Conservation (phyloP, 495 filamentous ascomycete species). For the Penicillium antarcticum region DNA sequence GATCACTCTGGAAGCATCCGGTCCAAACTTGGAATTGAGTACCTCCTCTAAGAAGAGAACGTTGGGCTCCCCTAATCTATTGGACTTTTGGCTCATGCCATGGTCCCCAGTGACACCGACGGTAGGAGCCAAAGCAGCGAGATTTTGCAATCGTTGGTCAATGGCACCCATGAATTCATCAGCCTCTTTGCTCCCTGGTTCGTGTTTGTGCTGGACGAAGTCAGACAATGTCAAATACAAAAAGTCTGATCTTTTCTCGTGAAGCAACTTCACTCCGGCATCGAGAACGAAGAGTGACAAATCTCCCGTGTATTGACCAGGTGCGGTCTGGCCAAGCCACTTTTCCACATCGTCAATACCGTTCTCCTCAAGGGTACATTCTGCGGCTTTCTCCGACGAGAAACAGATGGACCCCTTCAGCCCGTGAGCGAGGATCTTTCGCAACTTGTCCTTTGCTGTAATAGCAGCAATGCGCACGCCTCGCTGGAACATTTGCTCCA, state of each 20-base stretch:
- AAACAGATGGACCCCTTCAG: slow-evolving; percentile 32
- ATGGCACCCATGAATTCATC: slow-evolving; percentile 29
- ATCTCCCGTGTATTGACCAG: slow-evolving; percentile 32
- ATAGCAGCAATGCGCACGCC: slow-evolving; percentile 36
- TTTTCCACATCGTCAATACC: slow-evolving; percentile 25
- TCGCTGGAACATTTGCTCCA: slow-evolving; percentile 28
- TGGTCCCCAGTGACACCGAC: slow-evolving; percentile 37
- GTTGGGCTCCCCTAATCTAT: slow-evolving; percentile 25
- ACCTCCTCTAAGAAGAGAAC: slow-evolving; percentile 34
- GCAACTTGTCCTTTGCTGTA: slow-evolving; percentile 38
- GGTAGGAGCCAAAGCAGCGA: slow-evolving; percentile 17
- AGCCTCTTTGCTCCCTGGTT: slow-evolving; percentile 26
- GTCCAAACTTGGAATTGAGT: slow-evolving; percentile 22
- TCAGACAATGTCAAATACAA: slow-evolving; percentile 41
- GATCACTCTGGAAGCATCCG: slow-evolving; percentile 28
- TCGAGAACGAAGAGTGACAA: slow-evolving; percentile 38
- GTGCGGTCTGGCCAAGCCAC: slow-evolving; percentile 27
- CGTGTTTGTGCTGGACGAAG: slow-evolving; percentile 35
- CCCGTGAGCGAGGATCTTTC: slow-evolving; percentile 29
- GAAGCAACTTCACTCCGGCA: slow-evolving; percentile 34
- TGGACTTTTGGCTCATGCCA: slow-evolving; percentile 34
- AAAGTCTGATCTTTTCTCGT: slow-evolving; percentile 32
- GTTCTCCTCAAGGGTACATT: slow-evolving; percentile 20
- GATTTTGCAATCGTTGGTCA: slow-evolving; percentile 23
- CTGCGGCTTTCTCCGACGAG: slow-evolving; percentile 26